Conservation (phyloP, 2,329 filamentous ascomycete genomes). For the Juglanconis sp. region DNA sequence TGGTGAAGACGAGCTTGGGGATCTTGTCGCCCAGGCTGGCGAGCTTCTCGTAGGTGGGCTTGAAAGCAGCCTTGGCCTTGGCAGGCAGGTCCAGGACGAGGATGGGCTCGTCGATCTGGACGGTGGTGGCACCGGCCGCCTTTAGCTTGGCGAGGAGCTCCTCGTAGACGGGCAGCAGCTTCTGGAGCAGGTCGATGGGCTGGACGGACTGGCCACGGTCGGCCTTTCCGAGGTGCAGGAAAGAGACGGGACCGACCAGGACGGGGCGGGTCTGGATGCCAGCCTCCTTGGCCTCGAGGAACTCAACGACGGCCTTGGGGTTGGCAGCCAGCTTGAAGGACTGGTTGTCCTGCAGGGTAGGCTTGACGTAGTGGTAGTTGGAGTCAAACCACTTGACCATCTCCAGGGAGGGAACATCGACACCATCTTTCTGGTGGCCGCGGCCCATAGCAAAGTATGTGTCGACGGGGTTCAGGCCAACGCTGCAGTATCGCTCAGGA, state of each 20-base stretch:
- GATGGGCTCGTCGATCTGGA: conserved; percentile 97
- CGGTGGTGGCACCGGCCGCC: conserved; percentile 89
- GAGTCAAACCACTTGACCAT: conserved; percentile 99
- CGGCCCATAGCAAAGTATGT: conserved; percentile 99
- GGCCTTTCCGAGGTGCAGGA: conserved; percentile 96
- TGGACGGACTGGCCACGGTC: conserved; percentile 91
- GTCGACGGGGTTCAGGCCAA: conserved; percentile 83
- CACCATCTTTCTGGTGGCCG: conserved; percentile 91
- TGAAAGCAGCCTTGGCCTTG: conserved; percentile 95
- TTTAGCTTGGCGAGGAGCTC: conserved; percentile 92
- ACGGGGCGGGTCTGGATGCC: conserved; percentile 92
- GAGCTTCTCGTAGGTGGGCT: conserved; percentile 93
- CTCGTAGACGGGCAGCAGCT: conserved; percentile 91
- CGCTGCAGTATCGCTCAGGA: conserved; percentile 89
- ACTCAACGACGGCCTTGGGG: conserved; percentile 93
- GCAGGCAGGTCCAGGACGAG: conserved; percentile 90
- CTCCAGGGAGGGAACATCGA: conserved; percentile 92
- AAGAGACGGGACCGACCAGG: conserved; percentile 91
- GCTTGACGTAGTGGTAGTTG: conserved; percentile 99
- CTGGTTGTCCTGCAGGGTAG: conserved; percentile 95
- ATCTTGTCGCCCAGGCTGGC: conserved; percentile 72
- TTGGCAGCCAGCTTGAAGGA: conserved; percentile 82
- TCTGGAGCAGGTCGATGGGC: conserved; percentile 89
- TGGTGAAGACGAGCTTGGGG: conserved; percentile 86
- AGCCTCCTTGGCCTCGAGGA: conserved; percentile 96